Percentiles rank a stretch among this genome's conserved stretches.
These are phyloP conservation scores for Spiromastix sp. DNA, from an alignment of 2,329 filamentous ascomycete genomes.

Conservation along the genomic window DNA sequence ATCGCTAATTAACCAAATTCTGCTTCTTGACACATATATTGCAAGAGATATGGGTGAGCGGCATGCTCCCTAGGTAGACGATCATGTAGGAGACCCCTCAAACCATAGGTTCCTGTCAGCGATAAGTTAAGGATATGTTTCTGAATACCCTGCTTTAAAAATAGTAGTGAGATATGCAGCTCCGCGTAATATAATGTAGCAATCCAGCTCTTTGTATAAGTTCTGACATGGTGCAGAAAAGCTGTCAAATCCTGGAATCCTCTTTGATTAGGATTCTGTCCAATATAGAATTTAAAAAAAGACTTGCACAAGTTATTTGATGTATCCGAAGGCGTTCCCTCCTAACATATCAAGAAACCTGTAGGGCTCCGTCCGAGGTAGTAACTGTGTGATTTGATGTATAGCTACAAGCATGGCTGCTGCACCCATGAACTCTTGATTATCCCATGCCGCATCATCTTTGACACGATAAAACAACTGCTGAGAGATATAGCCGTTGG, in stretches of 20 bases:
- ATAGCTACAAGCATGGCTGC: too few relatives aligned
- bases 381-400: too few relatives aligned
- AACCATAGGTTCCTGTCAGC: slow-evolving; percentile 5
- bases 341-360: not conserved
- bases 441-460: not conserved
- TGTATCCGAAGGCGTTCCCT: not conserved
- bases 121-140: not conserved
- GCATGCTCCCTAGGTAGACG: too few relatives aligned
- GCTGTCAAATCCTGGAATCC: not conserved
- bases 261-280: not conserved
- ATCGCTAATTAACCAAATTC: too few relatives aligned
- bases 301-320: not conserved
- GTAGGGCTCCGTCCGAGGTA: too few relatives aligned
- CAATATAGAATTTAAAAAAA: not conserved
- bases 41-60: too few relatives aligned
- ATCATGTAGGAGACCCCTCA: slow-evolving; percentile 13
- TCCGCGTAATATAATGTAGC: not conserved
- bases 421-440: not conserved
- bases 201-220: not conserved
- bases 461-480: not conserved
- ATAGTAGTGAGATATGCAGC: not conserved
- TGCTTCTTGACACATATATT: too few relatives aligned
- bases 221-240: not conserved
- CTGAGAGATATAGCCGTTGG: not conserved
- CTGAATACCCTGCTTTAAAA: not conserved